Conservation (phyloP, 495 filamentous ascomycete genomes). For the Tuber indicum region DNA sequence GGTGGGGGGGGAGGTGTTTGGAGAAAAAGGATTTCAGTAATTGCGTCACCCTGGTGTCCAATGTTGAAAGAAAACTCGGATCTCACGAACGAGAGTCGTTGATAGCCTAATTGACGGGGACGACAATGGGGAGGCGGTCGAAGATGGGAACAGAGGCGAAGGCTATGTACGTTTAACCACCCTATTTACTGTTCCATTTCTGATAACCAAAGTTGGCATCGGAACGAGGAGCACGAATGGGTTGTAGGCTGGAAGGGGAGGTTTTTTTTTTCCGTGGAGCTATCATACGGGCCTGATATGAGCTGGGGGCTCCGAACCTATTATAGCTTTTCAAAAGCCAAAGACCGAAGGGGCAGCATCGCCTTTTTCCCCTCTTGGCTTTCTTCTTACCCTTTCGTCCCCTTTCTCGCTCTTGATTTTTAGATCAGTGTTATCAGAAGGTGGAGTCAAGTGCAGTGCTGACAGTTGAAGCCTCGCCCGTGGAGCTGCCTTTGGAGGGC, state of each 20-base stretch:
- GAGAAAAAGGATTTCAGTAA: neutral
- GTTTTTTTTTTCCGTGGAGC: neutral
- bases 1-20: neutral
- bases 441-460: constrained; percentile 18
- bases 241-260: neutral
- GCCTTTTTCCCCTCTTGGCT: constrained; percentile 19
- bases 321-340: constrained; percentile 3
- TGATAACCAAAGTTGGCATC: neutral
- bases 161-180: neutral
- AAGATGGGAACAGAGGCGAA: neutral
- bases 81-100: neutral
- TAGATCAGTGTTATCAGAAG: neutral
- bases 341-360: constrained; percentile 8
- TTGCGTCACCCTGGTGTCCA: neutral
- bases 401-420: constrained; percentile 8
- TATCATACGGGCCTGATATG: constrained; percentile 7
- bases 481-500: constrained; percentile 29
- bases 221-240: neutral
- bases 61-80: constrained; percentile 1
- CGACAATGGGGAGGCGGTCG: neutral
- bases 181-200: constrained; percentile 2
- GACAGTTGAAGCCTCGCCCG: constrained; percentile 16
- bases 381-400: constrained; percentile 10
- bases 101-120: neutral
- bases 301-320: constrained; percentile 11